Base-by-base conservation (phyloP, 768 basidiomycete species). In the Sporobolomyces pararoseus region DNA sequence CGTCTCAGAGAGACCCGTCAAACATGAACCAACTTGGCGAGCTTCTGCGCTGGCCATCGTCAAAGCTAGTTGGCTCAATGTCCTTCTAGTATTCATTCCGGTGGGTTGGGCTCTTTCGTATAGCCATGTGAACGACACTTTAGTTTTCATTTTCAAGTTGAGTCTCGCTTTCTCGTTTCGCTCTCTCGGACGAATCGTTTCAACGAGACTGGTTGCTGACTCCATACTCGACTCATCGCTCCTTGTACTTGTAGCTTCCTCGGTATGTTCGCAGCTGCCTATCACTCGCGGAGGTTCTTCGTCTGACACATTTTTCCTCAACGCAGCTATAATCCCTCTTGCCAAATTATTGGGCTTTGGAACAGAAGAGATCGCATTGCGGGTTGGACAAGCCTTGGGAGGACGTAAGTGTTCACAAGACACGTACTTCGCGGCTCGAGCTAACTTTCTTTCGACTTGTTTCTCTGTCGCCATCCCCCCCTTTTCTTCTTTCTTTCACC, bases 291-390 rank as follows among this genome's bases (percentile, higher is more conserved):
- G 4, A 55, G 3, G 7, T 34, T 19, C 13, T 5, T 7, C 53
- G 32, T 55, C 53, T 55, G 23, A 55, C 53, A 34, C 53, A 21
- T 23, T 23, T 25, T 25, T 12, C 44, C 32, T 49, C 21, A 9
- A n/a, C 7, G 19, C 52, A 68, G 44, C 66, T 31, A 70, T 70
- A 65, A 66, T 73, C 21, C 72, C 72, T 4, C 72, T 73, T 32
- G 72, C 72, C 21, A 67, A 70, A 29, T 65, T 73, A 0, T 65
- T 73, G 14, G 68, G 68, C 0, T 66, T 90, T 76, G 89, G 89
- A 0, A 93, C 91, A 0, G 91, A 93, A 64, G 89, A 93, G 72
- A 72, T 93, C 19, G 88, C 91, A 1, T 76, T 90, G 65, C 86
- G 90, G 25, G 87, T 92, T 1, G 91, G 91, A 2, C 69, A 73